phyloP scores from a whole-genome alignment of 2,329 filamentous ascomycete species.

The Aspergillus sp. region DNA sequence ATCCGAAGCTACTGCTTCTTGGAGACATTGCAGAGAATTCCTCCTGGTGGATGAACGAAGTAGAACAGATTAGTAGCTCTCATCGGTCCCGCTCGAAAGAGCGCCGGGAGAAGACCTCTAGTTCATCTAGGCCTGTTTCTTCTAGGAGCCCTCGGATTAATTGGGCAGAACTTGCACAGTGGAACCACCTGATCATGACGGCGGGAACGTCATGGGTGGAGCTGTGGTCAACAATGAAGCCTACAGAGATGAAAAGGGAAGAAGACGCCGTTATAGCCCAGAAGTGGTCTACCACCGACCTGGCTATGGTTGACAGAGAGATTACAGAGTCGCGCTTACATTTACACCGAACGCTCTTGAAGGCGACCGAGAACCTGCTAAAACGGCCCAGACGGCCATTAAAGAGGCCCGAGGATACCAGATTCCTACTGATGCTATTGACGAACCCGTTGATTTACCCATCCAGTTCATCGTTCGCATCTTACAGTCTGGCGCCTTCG shows the following conservation, averaged over 20 bases:
- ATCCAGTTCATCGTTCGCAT: slow-evolving; percentile 27
- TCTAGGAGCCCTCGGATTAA: slow-evolving; percentile 69
- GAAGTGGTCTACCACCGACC: slow-evolving; percentile 45
- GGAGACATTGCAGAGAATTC: slow-evolving; percentile 80
- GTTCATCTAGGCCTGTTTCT: slow-evolving; percentile 47
- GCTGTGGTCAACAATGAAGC: slow-evolving; percentile 58
- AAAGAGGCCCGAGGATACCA: slow-evolving; percentile 66
- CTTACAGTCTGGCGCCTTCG: slow-evolving; percentile 17
- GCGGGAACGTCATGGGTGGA: slow-evolving; percentile 68
- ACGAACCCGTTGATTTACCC: slow-evolving; percentile 74
- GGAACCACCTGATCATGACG: slow-evolving; percentile 71
- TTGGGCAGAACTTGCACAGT: slow-evolving; percentile 70
- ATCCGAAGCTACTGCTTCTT: slow-evolving; percentile 72
- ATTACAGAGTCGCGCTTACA: slow-evolving; percentile 67
- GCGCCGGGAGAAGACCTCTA: slow-evolving; percentile 23
- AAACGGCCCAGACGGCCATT: slow-evolving; percentile 75
- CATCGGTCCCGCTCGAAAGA: slow-evolving; percentile 33
- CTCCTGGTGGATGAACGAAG: slow-evolving; percentile 74
- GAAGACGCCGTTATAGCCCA: slow-evolving; percentile 25
- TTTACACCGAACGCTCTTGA: slow-evolving; percentile 69
- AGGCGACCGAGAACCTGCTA: slow-evolving; percentile 74
- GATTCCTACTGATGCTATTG: slow-evolving; percentile 76
- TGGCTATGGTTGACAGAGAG: slow-evolving; percentile 53
- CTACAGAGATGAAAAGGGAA: slow-evolving; percentile 31
- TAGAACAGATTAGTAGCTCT: slow-evolving; percentile 38